phyloP scores from a whole-genome alignment of 495 filamentous ascomycete species.

The Podospora appendiculata region DNA sequence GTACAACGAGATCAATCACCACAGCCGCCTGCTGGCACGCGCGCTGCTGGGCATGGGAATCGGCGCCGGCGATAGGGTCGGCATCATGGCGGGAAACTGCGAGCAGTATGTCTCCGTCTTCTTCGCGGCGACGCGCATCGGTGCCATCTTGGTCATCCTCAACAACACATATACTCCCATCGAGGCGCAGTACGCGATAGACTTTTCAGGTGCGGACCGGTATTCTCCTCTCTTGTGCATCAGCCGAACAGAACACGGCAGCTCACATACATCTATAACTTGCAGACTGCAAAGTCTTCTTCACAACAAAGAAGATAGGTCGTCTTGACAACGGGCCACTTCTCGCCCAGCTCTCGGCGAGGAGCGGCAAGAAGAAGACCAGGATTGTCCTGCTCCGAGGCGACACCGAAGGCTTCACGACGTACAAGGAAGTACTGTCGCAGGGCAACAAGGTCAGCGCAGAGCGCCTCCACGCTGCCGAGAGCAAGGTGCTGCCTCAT shows the following conservation, averaged over 20 bases:
- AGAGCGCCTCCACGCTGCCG: conserved; percentile 22
- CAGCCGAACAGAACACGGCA: too few relatives aligned
- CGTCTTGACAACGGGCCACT: conserved; percentile 47
- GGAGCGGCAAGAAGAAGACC: conserved; percentile 19
- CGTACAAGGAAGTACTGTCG: conserved; percentile 44
- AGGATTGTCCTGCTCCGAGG: conserved; percentile 51
- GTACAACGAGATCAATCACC: conserved; percentile 54
- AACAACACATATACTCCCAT: conserved; percentile 65
- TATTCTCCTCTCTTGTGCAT: not conserved
- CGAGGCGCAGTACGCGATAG: conserved; percentile 56
- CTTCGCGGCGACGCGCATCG: conserved; percentile 59
- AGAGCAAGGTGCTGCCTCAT: conserved; percentile 44
- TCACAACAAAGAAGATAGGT: conserved; percentile 56
- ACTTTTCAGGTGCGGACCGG: conserved; percentile 46
- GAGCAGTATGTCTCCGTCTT: conserved; percentile 62
- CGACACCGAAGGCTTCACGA: conserved; percentile 39
- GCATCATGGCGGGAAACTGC: conserved; percentile 66
- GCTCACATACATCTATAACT: conserved; percentile 5
- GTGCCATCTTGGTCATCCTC: conserved; percentile 58
- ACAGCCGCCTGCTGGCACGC: conserved; percentile 50
- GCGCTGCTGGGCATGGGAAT: conserved; percentile 53
- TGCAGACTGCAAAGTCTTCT: conserved; percentile 51
- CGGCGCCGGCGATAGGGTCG: conserved; percentile 55
- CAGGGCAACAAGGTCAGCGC: conserved; percentile 33
- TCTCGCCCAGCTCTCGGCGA: conserved; percentile 38